phyloP scores from a whole-genome alignment of 179 eudicot species.

The Patellifolia procumbens region DNA sequence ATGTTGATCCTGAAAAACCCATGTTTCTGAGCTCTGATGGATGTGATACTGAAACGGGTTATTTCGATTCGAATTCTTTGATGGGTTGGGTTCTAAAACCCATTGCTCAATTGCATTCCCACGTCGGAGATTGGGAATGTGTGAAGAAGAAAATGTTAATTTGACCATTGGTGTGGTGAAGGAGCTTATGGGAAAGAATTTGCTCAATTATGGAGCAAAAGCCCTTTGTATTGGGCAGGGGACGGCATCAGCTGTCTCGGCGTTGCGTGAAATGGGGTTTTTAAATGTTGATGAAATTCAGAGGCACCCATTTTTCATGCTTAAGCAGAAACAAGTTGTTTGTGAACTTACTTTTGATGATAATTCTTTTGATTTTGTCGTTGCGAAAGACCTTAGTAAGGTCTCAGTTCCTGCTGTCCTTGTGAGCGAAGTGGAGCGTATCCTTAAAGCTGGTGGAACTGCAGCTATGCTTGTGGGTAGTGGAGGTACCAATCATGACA shows the following conservation, averaged over 20 bases:
- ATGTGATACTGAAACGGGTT: constrained; percentile 43
- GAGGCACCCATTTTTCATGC: constrained; percentile 63
- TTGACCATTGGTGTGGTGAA: constrained; percentile 52
- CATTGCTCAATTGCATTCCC: constrained; percentile 32
- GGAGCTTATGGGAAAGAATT: constrained; percentile 60
- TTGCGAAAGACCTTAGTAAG: constrained; percentile 66
- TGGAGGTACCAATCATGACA: constrained; percentile 39
- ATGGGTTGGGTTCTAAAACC: constrained; percentile 42
- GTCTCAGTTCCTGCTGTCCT: constrained; percentile 77
- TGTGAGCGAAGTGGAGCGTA: constrained; percentile 75
- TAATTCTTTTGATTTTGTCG: constrained; percentile 58
- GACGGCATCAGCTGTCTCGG: constrained; percentile 44
- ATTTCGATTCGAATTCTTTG: constrained; percentile 25
- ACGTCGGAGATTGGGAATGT: constrained; percentile 29
- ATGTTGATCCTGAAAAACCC: constrained; percentile 41
- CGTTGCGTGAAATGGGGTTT: constrained; percentile 59
- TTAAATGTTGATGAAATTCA: constrained; percentile 45
- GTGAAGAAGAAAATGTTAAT: constrained; percentile 38
- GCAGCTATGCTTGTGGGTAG: constrained; percentile 66
- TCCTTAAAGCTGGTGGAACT: constrained; percentile 67
- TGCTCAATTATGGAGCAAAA: constrained; percentile 49
- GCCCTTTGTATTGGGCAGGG: constrained; percentile 72
- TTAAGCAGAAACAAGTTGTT: constrained; percentile 51
- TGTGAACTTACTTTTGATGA: constrained; percentile 61
- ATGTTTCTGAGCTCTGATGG: constrained; percentile 30